Evolutionary conservation across 2,329 filamentous ascomycete species (phyloP).

Genomic region (Trichoderma polysporum): DNA sequence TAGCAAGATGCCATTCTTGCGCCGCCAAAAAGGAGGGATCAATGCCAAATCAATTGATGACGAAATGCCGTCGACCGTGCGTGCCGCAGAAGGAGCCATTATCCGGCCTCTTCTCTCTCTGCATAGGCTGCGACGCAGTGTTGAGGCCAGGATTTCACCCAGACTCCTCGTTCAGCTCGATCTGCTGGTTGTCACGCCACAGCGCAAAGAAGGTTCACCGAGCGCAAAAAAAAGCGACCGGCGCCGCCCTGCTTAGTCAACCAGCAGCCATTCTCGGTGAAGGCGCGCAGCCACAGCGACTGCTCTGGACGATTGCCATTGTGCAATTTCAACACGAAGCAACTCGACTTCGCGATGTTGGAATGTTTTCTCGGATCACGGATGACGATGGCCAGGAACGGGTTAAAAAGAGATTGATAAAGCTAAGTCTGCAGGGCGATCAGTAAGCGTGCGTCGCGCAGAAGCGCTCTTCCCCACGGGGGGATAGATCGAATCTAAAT

Average conservation of each 20-base stretch:
- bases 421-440: background rate
- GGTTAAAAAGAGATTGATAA: background rate
- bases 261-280: background rate
- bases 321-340: background rate
- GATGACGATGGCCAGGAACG: background rate
- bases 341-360: background rate
- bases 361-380: background rate
- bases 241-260: slow-evolving; percentile 15
- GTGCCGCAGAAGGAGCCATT: slow-evolving; percentile 38
- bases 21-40: slow-evolving; percentile 36
- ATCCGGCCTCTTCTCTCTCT: background rate
- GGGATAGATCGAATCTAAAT: slow-evolving; percentile 10
- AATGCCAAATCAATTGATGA: slow-evolving; percentile 34
- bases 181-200: background rate
- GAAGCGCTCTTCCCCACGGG: slow-evolving; percentile 6
- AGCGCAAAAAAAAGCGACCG: slow-evolving; percentile 15
- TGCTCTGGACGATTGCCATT: background rate
- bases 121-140: background rate
- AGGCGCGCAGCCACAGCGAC: background rate
- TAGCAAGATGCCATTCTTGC: slow-evolving; percentile 43
- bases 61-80: slow-evolving; percentile 32
- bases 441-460: background rate
- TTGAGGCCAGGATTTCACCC: background rate
- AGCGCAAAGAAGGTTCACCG: slow-evolving; percentile 5
- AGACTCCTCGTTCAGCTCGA: background rate